Percentiles rank a stretch among this genome's conserved stretches.
Conservation (phyloP, 2,329 filamentous ascomycete genomes). For the Paramyrothecium sp. region DNA sequence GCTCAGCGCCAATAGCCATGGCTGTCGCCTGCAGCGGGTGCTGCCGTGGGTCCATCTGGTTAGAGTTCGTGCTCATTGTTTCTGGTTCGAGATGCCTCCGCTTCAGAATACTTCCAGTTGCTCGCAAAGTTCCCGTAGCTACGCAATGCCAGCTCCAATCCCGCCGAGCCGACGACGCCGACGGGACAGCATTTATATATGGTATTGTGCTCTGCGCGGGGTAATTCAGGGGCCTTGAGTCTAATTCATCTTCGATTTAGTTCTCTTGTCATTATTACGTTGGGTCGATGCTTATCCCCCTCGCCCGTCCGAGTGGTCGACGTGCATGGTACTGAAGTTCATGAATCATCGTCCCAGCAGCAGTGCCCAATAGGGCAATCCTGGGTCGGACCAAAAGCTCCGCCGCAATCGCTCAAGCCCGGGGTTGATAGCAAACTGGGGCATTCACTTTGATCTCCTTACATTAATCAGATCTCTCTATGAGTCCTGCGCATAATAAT, state of each 20-base stretch:
- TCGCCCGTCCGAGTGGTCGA: not conserved
- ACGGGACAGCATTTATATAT: not conserved
- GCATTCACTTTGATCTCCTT: not conserved
- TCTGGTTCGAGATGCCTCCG: not conserved
- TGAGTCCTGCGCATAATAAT: not conserved
- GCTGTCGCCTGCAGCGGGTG: constrained; percentile 40
- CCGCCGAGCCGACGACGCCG: not conserved
- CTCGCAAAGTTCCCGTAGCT: not conserved
- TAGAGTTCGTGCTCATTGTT: constrained; percentile 12
- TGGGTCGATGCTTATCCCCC: not conserved
- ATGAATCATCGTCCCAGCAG: not conserved
- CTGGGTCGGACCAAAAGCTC: not conserved
- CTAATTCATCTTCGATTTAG: not conserved
- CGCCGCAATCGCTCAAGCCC: not conserved
- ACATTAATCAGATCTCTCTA: not conserved
- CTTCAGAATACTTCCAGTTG: not conserved
- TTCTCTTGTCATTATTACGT: not conserved
- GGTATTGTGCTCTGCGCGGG: not conserved
- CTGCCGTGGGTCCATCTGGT: constrained; percentile 22
- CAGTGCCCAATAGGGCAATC: not conserved
- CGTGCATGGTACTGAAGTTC: not conserved
- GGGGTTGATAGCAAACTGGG: not conserved
- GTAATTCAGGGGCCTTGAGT: not conserved
- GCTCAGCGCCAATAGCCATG: constrained; percentile 35
- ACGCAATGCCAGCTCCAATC: not conserved